Evolutionary conservation across 208 protist species (phyloP), one percentile per base, ranked within the genome.

Genomic region (Leishmania martiniquensis): DNA sequence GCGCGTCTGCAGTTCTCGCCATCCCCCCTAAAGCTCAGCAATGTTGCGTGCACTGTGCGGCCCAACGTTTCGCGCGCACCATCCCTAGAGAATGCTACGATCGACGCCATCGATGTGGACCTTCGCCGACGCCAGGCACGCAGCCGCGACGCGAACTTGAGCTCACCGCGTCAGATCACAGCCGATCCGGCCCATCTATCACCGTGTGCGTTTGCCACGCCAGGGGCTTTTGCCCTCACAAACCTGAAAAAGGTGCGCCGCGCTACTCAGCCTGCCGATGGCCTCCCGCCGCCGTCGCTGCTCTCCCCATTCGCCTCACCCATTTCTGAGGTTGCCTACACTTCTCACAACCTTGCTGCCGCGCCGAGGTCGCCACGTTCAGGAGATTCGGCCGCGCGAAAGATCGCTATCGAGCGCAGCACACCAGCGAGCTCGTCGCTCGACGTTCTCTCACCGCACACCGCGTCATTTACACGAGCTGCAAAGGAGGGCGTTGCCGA

Each of bases 71-170:
- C 42, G 42, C 39, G 37, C 47, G 42, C 69, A 34, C 32, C 51
- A 13, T 79, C 76, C 29, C n/a, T 49, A 39, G 70, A 69, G 55
- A 66, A 82, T 22, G 62, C 72, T 22, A 82, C 78, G 4, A 65
- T 77, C 4, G 29, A 60, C 54, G 51, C 70, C 54, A 74, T 77
- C 29, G 78, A 82, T 39, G 12, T 17, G 12, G 78, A 77, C 55
- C 65, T 77, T 52, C 62, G 22, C 2, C 71, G 78, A 39, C 78
- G 72, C 1, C 70, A 73, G 39, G 42, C 17, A 68, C 39, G 22
- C 63, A 22, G 20, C 17, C 20, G 29, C 29, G 20, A 25, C 4
- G 20, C 20, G n/a, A 25, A 49, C 37, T 20, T 32, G 63, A 29
- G 13, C 1, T 9, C 17, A 2, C 39, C 4, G 12, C 39, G 5